A percentile compares a stretch with the other conserved stretches of the same genome.
Evolutionary conservation across 139 green algal genomes (phyloP).

Genomic region (Haematococcus sp.): DNA sequence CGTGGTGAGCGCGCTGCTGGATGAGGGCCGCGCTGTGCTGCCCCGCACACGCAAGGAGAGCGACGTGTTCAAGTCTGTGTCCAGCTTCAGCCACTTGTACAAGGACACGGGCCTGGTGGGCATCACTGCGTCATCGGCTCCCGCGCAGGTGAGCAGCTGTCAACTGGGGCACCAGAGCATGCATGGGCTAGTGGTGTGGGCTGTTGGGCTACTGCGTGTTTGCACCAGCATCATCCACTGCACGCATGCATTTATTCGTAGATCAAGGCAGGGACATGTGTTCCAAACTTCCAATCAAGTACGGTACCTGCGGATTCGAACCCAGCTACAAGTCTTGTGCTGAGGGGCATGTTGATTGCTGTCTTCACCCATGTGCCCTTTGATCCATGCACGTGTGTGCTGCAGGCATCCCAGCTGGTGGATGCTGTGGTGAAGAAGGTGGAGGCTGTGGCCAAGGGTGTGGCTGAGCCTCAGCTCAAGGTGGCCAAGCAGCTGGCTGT

Average conservation of each 20-base stretch:
- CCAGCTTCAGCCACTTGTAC: constrained; percentile 35
- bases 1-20: constrained; percentile 51
- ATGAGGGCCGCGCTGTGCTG: constrained; percentile 35
- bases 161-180: not conserved
- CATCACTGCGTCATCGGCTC: constrained; percentile 14
- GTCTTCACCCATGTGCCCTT: too few species aligned
- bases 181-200: not conserved
- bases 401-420: constrained; percentile 22
- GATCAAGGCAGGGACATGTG: not conserved
- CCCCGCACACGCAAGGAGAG: constrained; percentile 29
- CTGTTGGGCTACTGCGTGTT: not conserved
- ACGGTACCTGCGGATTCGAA: too few species aligned
- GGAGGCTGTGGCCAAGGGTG: constrained; percentile 26
- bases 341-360: too few species aligned
- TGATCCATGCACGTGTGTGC: not conserved
- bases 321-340: not conserved
- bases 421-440: constrained; percentile 36
- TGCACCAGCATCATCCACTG: not conserved
- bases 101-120: constrained; percentile 43
- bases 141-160: constrained; percentile 12
- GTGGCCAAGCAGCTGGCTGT: constrained; percentile 38
- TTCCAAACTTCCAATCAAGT: too few species aligned
- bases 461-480: constrained; percentile 28
- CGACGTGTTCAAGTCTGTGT: constrained; percentile 25
- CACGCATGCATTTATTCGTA: not conserved